These are phyloP conservation scores for Sugiyamaella valdiviana DNA, from an alignment of 805 yeast genomes.

Conservation along the genomic window DNA sequence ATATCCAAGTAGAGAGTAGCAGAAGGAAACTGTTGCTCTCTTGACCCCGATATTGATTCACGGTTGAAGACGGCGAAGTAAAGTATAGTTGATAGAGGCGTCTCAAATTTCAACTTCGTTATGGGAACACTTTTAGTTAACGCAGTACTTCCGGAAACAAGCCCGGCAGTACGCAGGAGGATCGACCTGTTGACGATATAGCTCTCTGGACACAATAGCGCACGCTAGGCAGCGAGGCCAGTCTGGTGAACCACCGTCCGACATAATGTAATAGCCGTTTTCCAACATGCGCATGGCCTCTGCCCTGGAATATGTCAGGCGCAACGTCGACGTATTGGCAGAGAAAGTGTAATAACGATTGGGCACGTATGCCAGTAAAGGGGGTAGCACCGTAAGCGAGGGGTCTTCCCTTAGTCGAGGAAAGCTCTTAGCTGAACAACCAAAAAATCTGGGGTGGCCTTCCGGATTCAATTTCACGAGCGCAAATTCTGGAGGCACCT, in stretches of 20 bases:
- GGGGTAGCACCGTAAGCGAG: conserved; percentile 70
- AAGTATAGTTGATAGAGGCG: no score
- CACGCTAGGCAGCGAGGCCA: conserved; percentile 77
- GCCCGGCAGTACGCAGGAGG: conserved; percentile 64
- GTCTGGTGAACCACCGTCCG: conserved; percentile 63
- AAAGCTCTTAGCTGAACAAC: conserved; percentile 63
- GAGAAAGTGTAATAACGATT: conserved; percentile 59
- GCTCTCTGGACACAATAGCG: conserved; percentile 73
- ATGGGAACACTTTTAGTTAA: conserved; percentile 3
- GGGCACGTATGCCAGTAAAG: conserved; percentile 69
- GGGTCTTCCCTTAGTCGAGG: conserved; percentile 37
- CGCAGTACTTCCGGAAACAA: conserved; percentile 67
- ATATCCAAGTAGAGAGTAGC: not conserved
- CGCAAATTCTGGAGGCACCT: conserved; percentile 19
- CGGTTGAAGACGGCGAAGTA: no score
- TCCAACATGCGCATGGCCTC: conserved; percentile 56
- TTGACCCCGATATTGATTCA: no score
- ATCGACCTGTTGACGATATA: conserved; percentile 56
- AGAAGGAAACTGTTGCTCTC: not conserved
- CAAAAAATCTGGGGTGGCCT: conserved; percentile 65
- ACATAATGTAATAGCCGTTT: conserved; percentile 72
- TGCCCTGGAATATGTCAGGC: conserved; percentile 52
- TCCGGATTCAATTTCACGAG: conserved; percentile 4
- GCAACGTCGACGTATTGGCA: conserved; percentile 69
- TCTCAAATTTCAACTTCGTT: no score